Conservation (phyloP, 108 stramenopile genomes). For the Epipyxis sp. region DNA sequence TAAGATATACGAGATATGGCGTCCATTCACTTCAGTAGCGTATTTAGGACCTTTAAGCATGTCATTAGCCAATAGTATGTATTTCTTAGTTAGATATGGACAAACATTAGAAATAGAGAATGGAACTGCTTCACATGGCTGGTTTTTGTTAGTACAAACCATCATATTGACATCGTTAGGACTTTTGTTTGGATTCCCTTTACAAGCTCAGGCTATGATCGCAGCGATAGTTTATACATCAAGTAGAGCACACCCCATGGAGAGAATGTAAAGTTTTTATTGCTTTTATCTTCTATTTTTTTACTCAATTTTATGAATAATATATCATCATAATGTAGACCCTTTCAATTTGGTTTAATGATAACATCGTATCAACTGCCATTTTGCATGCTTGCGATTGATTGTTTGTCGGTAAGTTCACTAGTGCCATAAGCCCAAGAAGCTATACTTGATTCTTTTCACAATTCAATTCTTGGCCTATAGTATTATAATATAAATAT, state of each 20-base stretch:
- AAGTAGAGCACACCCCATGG: constrained; percentile 6
- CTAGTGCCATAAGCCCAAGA: too few species aligned
- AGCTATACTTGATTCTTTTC: too few species aligned
- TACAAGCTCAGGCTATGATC: constrained; percentile 10
- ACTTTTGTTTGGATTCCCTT: constrained; percentile 9
- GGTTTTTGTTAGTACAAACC: constrained; percentile 18
- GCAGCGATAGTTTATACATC: constrained; percentile 25
- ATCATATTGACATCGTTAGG: neutral
- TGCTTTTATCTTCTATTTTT: neutral
- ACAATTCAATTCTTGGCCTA: too few species aligned
- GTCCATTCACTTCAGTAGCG: neutral
- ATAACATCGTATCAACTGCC: constrained; percentile 35
- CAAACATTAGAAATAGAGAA: constrained; percentile 10
- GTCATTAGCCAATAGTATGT: constrained; percentile 31
- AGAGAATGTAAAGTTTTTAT: neutral
- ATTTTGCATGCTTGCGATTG: constrained; percentile 21
- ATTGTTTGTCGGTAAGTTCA: constrained; percentile 29
- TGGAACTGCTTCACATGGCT: neutral
- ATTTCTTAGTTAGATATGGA: constrained; percentile 29
- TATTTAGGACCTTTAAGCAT: constrained; percentile 19
- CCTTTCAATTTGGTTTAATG: constrained; percentile 35
- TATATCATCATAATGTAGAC: neutral
- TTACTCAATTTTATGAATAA: neutral
- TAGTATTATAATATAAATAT: too few species aligned
- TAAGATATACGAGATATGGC: constrained; percentile 10